These are phyloP conservation scores for Pestalotiopsis sp. DNA, from an alignment of 2,329 filamentous ascomycete genomes.

Conservation along the genomic window DNA sequence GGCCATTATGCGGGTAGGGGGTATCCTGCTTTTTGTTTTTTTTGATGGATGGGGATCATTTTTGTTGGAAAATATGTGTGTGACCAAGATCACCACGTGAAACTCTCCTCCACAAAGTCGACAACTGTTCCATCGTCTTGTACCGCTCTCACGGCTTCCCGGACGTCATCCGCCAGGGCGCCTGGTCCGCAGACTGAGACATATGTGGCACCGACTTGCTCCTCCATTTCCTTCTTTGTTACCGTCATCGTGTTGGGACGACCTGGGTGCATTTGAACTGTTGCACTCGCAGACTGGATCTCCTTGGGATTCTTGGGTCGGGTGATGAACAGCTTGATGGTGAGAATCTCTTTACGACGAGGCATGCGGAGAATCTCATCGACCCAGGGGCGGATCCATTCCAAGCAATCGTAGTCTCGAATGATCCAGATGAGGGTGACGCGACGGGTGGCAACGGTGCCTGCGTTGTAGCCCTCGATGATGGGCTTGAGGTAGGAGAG, in stretches of 20 bases:
- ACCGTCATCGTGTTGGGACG: slow-evolving; percentile 80
- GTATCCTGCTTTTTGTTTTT: not conserved
- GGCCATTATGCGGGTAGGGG: not conserved
- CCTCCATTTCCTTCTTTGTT: slow-evolving; percentile 78
- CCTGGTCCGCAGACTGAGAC: slow-evolving; percentile 82
- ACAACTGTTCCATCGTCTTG: slow-evolving; percentile 64
- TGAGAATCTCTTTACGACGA: slow-evolving; percentile 77
- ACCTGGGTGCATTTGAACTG: slow-evolving; percentile 90
- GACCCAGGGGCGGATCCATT: slow-evolving; percentile 92
- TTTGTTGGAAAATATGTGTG: not conserved
- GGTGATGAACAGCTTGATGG: slow-evolving; percentile 88
- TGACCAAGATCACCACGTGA: slow-evolving; percentile 57
- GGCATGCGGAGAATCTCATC: slow-evolving; percentile 75
- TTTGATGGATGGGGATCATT: not conserved
- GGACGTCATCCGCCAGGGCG: slow-evolving; percentile 73
- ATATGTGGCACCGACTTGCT: slow-evolving; percentile 85
- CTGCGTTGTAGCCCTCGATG: slow-evolving; percentile 67
- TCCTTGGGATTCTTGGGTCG: slow-evolving; percentile 82
- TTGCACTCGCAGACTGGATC: slow-evolving; percentile 73
- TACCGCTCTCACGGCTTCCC: slow-evolving; percentile 65
- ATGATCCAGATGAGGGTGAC: slow-evolving; percentile 91
- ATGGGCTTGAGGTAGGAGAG: slow-evolving; percentile 84
- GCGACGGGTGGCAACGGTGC: slow-evolving; percentile 77
- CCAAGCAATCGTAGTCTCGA: slow-evolving; percentile 82
- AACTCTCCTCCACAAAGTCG: slow-evolving; percentile 78